Base-by-base conservation (phyloP, 164 flowering plant genomes). In the Dillenia turbinata region DNA sequence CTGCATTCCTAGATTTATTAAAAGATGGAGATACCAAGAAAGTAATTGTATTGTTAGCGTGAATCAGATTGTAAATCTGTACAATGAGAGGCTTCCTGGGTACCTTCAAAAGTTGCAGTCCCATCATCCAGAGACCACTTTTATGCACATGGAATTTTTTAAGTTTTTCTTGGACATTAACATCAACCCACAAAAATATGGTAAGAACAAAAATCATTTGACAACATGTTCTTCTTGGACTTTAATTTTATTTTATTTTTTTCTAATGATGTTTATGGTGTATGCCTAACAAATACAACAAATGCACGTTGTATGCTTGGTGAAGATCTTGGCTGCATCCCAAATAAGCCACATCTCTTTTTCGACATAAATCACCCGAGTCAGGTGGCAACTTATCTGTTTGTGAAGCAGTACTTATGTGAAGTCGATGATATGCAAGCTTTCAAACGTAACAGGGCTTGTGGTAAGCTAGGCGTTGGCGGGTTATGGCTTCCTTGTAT, bases 351-450 rank as follows among this genome's bases (percentile, higher is more conserved):
- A 33, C 55, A 73, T 69, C 69, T 56, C 61, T 81, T 75, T 47
- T 87, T 77, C 75, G 89, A 87, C 66, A 80, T 65, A 3, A 73
- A 14, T 66, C 89, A 87, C 74, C 77, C 62, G 2, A 79, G 82
- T 3, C 79, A 84, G 60, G 40, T 68, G 50, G 66, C 57, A 8
- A 19, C 19, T 3, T 63, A 49, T 19, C 12, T 59, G 15, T 5
- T 78, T 5, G 84, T 83, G 0, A 13, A 57, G 5, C 53, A 53
- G 0, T 85, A 84, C 47, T 54, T 79, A 66, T 64, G 65, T 44
- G 80, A 66, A n/a, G 43, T n/a, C 74, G 0, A 60, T 71, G 0
- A 49, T 73, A 6, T 59, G 69, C 49, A 26, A 26, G 33, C 73
- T 47, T 55, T 86, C 89, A 5, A 47, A 61, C 10, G 77, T 58